Evolutionary conservation across 805 yeast species (phyloP).

Genomic region (Myxozyma vanderwaltii): DNA sequence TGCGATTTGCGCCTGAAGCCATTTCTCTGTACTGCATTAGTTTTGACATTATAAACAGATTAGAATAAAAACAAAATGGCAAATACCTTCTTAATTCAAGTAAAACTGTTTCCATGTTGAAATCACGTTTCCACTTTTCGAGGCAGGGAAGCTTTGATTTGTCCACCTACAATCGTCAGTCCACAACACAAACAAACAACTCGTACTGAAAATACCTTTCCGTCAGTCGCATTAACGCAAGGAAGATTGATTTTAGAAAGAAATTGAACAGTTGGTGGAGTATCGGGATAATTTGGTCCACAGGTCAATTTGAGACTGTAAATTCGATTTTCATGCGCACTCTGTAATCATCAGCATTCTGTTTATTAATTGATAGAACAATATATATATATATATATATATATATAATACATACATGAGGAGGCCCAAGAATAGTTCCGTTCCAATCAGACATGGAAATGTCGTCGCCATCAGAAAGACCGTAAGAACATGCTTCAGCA

Average conservation of each 20-base stretch:
- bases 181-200: too few species aligned
- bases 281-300: constrained; percentile 81
- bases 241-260: constrained; percentile 86
- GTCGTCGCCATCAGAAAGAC: constrained; percentile 86
- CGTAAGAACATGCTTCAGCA: constrained; percentile 95
- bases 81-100: constrained; percentile 72
- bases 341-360: constrained; percentile 38
- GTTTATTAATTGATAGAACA: not conserved
- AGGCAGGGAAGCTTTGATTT: constrained; percentile 63
- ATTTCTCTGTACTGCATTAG: constrained; percentile 56
- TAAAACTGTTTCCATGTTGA: constrained; percentile 89
- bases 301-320: constrained; percentile 81
- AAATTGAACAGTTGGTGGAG: constrained; percentile 82
- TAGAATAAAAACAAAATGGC: not conserved
- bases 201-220: constrained; percentile 40
- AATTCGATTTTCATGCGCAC: constrained; percentile 87
- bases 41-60: not conserved
- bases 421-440: constrained; percentile 97
- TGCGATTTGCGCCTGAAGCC: constrained; percentile 82
- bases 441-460: constrained; percentile 95
- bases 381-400: too few species aligned
- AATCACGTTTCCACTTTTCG: constrained; percentile 83
- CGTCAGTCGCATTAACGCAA: constrained; percentile 73
- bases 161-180: constrained; percentile 45
- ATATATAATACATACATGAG: constrained; percentile 51